Base-by-base conservation (phyloP, 2,329 filamentous ascomycete species). In the Sphaerostilbella broomeana region DNA sequence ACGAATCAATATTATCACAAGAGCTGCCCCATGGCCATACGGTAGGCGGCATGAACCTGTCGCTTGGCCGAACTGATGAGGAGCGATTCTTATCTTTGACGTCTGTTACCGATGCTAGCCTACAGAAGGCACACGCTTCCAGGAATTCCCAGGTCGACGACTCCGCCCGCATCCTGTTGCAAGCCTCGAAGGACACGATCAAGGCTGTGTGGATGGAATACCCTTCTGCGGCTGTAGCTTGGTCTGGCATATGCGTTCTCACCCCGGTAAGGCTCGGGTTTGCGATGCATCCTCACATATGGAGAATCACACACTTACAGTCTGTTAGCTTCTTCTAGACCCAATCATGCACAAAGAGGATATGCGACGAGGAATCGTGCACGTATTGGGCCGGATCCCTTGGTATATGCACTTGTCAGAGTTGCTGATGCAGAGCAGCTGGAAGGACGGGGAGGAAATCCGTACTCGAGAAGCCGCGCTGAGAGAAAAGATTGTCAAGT, bases 171-270 rank as follows among this genome's bases (percentile, higher is more conserved):
- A 41, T 47, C 11, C 47, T 59, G 28, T 41, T 64, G 5, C 49
- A 57, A 3, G 42, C 48, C 4, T 50, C 53, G 13, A 55, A 56
- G 19, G 44, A 49, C 4, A 51, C 47, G 1, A 51, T 63, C n/a
- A 51, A 52, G 33, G 44, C 41, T 11, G 26, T 56, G 9, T 40
- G 56, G 30, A 38, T 49, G 4, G 45, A 47, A 1, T 56, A 61
- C 29, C 50, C 54, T 5, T 52, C 55, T 4, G 49, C 57, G 6
- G 52, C 55, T 7, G 43, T 63, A 4, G 59, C 60, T 17, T 64
- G 59, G 60, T 51, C 59, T 4, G 61, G 61, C 10, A 49, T 64
- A 19, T 62, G 58, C 44, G 60, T 57, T 15, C 40, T 64, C 38
- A 64, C 61, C 18, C 61, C 61, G 36, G 61, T 64, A 53, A 21